phyloP scores from a whole-genome alignment of 2,329 filamentous ascomycete species.

The Phialophora chinensis region DNA sequence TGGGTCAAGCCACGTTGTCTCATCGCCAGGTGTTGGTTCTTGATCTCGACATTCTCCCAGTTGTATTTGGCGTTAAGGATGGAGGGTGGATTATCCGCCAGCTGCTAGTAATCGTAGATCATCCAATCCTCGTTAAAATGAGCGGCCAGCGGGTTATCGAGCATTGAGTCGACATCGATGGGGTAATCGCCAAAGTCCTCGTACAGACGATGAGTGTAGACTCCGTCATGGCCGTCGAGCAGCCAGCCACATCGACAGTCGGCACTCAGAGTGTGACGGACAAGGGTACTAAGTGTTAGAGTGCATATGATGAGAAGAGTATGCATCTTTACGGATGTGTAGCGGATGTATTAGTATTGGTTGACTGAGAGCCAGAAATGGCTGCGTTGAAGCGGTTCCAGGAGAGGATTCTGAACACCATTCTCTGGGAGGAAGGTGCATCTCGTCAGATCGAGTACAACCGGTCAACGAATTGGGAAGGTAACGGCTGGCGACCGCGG shows the following conservation, averaged over 20 bases:
- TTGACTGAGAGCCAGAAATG: not conserved
- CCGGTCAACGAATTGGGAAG: not conserved
- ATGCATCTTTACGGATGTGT: slow-evolving; percentile 23
- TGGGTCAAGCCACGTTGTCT: slow-evolving; percentile 40
- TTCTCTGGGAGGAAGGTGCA: not conserved
- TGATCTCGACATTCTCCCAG: slow-evolving; percentile 40
- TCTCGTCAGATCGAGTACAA: not conserved
- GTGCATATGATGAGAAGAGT: slow-evolving; percentile 10
- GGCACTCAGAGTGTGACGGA: slow-evolving; percentile 1
- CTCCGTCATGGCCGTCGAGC: slow-evolving; percentile 32
- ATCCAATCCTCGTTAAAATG: slow-evolving; percentile 40
- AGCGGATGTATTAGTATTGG: not conserved
- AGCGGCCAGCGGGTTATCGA: slow-evolving; percentile 29
- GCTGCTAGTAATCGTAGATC: slow-evolving; percentile 41
- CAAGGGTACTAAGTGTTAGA: slow-evolving; percentile 11
- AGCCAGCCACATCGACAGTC: slow-evolving; percentile 36
- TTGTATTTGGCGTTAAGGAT: slow-evolving; percentile 40
- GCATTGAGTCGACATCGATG: slow-evolving; percentile 32
- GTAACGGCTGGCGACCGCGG: not conserved
- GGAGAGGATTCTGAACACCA: not conserved
- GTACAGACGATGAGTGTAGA: slow-evolving; percentile 41
- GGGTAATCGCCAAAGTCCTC: slow-evolving; percentile 40
- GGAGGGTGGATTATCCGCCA: slow-evolving; percentile 36
- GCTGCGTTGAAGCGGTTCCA: not conserved
- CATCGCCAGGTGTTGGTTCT: slow-evolving; percentile 39